phyloP scores from a whole-genome alignment of 2,329 filamentous ascomycete species.

The Madurella mycetomatis region DNA sequence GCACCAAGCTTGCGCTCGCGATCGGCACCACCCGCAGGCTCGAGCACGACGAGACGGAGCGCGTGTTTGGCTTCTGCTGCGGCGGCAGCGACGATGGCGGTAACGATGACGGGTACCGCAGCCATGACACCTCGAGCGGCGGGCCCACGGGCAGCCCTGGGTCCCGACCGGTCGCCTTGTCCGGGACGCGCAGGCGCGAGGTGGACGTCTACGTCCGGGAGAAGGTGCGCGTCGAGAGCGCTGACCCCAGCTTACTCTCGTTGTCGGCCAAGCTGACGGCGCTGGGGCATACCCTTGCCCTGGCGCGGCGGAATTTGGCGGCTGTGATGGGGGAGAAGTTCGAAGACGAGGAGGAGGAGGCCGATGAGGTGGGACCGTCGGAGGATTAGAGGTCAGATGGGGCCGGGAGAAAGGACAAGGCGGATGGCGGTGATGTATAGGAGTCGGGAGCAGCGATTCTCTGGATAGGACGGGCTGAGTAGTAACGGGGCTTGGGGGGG shows the following conservation, averaged over 20 bases:
- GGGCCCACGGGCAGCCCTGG: not conserved
- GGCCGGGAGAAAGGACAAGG: not conserved
- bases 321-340: slow-evolving; percentile 67
- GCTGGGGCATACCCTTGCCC: slow-evolving; percentile 65
- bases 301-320: slow-evolving; percentile 66
- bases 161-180: slow-evolving; percentile 1
- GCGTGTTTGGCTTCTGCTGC: slow-evolving; percentile 61
- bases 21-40: slow-evolving; percentile 61
- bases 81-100: slow-evolving; percentile 16
- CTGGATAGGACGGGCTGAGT: not conserved
- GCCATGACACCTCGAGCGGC: not conserved
- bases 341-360: not conserved
- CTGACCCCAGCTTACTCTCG: slow-evolving; percentile 80
- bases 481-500: not conserved
- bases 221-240: slow-evolving; percentile 83
- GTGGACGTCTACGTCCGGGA: slow-evolving; percentile 80
- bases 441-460: not conserved
- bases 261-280: slow-evolving; percentile 78
- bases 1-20: slow-evolving; percentile 65
- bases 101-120: not conserved
- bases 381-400: slow-evolving; percentile 30
- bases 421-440: too few relatives aligned
- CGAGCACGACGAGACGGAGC: slow-evolving; percentile 76
- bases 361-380: slow-evolving; percentile 6
- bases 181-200: slow-evolving; percentile 8